A percentile compares a stretch with the other conserved stretches of the same genome.
Conservation (phyloP, 2,329 filamentous ascomycete species). For the Fusarium ambrosium region DNA sequence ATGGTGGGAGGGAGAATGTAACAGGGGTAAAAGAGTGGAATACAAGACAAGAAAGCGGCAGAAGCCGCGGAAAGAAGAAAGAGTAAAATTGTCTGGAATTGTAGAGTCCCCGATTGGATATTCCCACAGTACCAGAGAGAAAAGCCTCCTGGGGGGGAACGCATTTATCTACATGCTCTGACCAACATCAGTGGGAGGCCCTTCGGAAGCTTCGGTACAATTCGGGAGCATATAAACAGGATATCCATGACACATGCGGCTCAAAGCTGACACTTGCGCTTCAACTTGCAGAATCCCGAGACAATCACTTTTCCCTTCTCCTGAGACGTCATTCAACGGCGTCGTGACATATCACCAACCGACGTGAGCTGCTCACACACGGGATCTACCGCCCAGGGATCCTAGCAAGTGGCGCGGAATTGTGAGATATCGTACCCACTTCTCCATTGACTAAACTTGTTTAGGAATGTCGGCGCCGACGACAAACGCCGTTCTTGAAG, state of each 20-base stretch:
- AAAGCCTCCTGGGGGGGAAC: not conserved
- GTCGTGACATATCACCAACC: not conserved
- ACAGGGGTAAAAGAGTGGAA: not conserved
- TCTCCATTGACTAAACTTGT: not conserved
- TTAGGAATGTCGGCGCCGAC: conserved; percentile 38
- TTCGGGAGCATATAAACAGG: conserved; percentile 1
- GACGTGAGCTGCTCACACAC: not conserved
- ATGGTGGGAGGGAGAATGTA: not conserved
- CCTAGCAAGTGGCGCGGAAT: not conserved
- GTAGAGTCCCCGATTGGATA: not conserved
- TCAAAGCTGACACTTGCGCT: not conserved
- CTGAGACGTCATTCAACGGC: not conserved
- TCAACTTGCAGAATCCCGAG: not conserved
- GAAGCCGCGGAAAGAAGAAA: not conserved
- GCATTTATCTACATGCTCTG: not conserved
- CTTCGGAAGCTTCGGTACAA: not conserved
- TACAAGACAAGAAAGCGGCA: not conserved
- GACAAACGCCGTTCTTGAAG: not conserved
- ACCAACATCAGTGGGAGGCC: not conserved
- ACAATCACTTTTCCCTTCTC: not conserved
- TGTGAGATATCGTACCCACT: not conserved
- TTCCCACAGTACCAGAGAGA: not conserved
- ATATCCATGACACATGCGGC: conserved; percentile 2
- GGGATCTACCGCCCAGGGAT: not conserved
- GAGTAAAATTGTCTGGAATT: not conserved